Percentiles rank a stretch among this genome's conserved stretches.
These are phyloP conservation scores for Alternaria angustiovoidea DNA, from an alignment of 2,329 filamentous ascomycete species.

Conservation along the genomic window DNA sequence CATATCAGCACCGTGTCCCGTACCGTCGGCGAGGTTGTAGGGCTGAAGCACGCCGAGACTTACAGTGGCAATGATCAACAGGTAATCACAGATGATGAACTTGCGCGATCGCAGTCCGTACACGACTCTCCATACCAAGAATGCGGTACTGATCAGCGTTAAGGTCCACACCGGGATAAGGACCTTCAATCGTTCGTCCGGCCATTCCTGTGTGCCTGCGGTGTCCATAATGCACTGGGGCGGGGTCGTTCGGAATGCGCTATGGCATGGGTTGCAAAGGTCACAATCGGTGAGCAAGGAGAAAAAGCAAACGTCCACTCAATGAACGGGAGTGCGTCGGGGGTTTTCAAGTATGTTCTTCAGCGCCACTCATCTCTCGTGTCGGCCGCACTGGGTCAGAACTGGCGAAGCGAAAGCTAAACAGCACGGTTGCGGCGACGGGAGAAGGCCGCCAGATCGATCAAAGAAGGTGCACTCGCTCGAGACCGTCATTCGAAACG, in stretches of 20 bases:
- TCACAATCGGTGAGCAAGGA: slow-evolving; percentile 4
- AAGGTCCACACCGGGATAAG: slow-evolving; percentile 30
- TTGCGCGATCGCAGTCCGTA: slow-evolving; percentile 32
- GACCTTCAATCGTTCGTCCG: slow-evolving; percentile 31
- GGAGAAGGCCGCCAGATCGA: slow-evolving; percentile 9
- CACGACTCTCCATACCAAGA: slow-evolving; percentile 35
- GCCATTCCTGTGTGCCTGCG: slow-evolving; percentile 30
- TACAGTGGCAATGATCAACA: slow-evolving; percentile 38
- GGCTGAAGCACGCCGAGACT: slow-evolving; percentile 13
- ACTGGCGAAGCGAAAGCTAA: slow-evolving; percentile 7
- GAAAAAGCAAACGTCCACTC: slow-evolving; percentile 1
- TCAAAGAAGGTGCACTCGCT: slow-evolving; percentile 14
- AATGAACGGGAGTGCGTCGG: slow-evolving; percentile 3
- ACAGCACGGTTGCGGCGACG: slow-evolving; percentile 5
- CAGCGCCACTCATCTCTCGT: slow-evolving; percentile 6
- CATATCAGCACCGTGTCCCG: slow-evolving; percentile 9
- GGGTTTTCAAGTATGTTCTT: slow-evolving; percentile 7
- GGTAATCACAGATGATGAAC: slow-evolving; percentile 36
- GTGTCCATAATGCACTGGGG: slow-evolving; percentile 19
- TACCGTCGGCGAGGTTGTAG: background rate
- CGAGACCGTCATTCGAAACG: slow-evolving; percentile 12
- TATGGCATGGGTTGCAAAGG: background rate
- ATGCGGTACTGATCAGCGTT: slow-evolving; percentile 30
- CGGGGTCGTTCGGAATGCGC: background rate
- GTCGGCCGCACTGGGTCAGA: slow-evolving; percentile 3